phyloP scores from a whole-genome alignment of 1,284 basidiomycete species.

The Schizopora paradoxa region DNA sequence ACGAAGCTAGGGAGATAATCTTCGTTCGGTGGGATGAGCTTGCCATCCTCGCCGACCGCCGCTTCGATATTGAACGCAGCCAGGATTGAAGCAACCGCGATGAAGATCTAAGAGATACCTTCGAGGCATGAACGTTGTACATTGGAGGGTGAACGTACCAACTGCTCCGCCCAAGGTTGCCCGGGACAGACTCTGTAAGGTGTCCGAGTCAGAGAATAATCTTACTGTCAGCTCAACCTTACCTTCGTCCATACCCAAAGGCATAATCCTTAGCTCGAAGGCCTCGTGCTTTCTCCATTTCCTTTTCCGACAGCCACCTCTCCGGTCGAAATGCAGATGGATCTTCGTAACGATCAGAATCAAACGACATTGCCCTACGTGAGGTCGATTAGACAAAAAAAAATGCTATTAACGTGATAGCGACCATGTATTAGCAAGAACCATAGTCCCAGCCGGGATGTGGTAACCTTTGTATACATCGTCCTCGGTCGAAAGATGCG shows the following conservation, averaged over 20 bases:
- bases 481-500: slow-evolving; percentile 15
- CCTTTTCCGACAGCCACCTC: slow-evolving; percentile 16
- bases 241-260: slow-evolving; percentile 13
- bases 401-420: slow-evolving; percentile 1
- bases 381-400: no score
- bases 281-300: not conserved
- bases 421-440: slow-evolving; percentile 22
- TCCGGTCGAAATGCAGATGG: slow-evolving; percentile 25
- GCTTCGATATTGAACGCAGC: slow-evolving; percentile 18
- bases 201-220: slow-evolving; percentile 8
- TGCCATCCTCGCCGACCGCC: slow-evolving; percentile 13
- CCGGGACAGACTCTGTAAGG: slow-evolving; percentile 21
- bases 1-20: no score
- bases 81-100: slow-evolving; percentile 18
- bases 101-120: slow-evolving; percentile 9
- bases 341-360: slow-evolving; percentile 22
- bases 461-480: slow-evolving; percentile 19
- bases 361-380: slow-evolving; percentile 24
- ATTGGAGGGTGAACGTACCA: slow-evolving; percentile 1
- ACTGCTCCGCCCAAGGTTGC: slow-evolving; percentile 11
- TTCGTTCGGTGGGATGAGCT: no score
- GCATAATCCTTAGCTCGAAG: slow-evolving; percentile 4
- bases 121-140: not conserved
- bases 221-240: not conserved
- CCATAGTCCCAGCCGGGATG: slow-evolving; percentile 20